phyloP scores from a whole-genome alignment of 2,329 filamentous ascomycete genomes.

The Calonectria fujianensis region DNA sequence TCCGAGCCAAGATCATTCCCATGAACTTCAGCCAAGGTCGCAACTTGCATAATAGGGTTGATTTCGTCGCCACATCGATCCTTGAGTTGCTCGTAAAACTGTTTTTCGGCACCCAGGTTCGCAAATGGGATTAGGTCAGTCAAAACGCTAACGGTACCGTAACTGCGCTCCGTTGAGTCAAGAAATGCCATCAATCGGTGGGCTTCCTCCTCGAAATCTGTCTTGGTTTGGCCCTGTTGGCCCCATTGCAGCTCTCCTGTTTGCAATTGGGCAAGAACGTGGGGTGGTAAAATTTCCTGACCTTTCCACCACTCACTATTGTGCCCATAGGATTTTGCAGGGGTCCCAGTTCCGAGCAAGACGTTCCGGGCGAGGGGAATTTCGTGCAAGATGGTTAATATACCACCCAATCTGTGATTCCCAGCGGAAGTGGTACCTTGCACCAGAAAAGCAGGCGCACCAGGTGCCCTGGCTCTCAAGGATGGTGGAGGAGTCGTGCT shows the following conservation, averaged over 20 bases:
- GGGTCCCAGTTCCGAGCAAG: conserved; percentile 66
- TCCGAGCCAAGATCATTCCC: conserved; percentile 58
- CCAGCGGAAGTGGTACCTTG: conserved; percentile 58
- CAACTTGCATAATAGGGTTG: conserved; percentile 59
- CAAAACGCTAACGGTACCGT: conserved; percentile 73
- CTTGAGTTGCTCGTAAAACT: conserved; percentile 67
- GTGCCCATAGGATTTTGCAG: conserved; percentile 71
- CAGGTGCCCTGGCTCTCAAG: conserved; percentile 63
- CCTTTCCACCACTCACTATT: conserved; percentile 79
- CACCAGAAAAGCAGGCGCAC: conserved; percentile 72
- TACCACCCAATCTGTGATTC: conserved; percentile 68
- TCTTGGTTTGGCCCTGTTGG: conserved; percentile 52
- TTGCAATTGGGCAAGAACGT: conserved; percentile 60
- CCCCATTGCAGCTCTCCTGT: conserved; percentile 57
- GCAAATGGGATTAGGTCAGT: conserved; percentile 60
- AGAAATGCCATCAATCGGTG: conserved; percentile 79
- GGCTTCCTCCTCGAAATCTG: conserved; percentile 71
- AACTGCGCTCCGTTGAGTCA: conserved; percentile 75
- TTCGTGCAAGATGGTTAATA: conserved; percentile 76
- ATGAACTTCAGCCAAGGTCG: conserved; percentile 55
- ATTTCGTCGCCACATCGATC: conserved; percentile 53
- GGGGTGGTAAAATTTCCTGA: conserved; percentile 66
- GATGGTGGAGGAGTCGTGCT: conserved; percentile 59
- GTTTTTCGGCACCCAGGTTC: conserved; percentile 62
- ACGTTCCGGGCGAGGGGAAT: conserved; percentile 76